These are phyloP conservation scores for Termitomyces sp. DNA, from an alignment of 768 basidiomycete genomes.

Conservation along the genomic window DNA sequence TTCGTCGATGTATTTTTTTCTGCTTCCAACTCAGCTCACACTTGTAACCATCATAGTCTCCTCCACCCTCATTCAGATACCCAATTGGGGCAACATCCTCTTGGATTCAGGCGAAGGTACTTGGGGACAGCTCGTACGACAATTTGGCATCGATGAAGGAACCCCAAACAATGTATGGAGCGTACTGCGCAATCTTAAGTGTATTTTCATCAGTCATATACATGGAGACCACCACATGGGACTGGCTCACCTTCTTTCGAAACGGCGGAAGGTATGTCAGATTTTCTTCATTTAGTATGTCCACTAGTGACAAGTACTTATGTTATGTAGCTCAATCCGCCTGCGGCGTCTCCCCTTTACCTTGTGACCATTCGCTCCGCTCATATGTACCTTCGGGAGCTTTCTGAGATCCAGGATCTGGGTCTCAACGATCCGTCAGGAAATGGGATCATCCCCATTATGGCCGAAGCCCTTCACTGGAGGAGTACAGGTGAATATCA, in stretches of 20 bases:
- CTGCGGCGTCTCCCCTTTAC: conserved; percentile 61
- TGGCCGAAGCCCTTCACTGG: conserved; percentile 55
- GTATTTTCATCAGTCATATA: conserved; percentile 85
- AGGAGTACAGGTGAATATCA: conserved; percentile 32
- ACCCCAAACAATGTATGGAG: conserved; percentile 42
- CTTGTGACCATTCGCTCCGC: conserved; percentile 58
- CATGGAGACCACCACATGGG: conserved; percentile 95
- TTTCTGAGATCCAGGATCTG: conserved; percentile 65
- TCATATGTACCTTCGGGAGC: conserved; percentile 69
- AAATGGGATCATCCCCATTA: conserved; percentile 52
- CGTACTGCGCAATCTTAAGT: conserved; percentile 65
- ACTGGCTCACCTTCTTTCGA: conserved; percentile 65
- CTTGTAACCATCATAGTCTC: conserved; percentile 45
- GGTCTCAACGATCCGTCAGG: conserved; percentile 49
- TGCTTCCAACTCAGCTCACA: not conserved
- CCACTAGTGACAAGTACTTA: not conserved
- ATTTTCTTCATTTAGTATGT: not conserved
- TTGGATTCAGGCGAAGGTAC: conserved; percentile 93
- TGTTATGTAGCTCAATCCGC: conserved; percentile 58
- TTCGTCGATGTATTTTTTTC: conserved; percentile 25
- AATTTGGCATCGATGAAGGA: conserved; percentile 55
- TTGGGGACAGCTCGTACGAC: conserved; percentile 80
- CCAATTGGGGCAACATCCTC: conserved; percentile 68
- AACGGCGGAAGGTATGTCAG: conserved; percentile 56
- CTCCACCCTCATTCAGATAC: conserved; percentile 73